Percentiles rank a stretch among this genome's conserved stretches.
phyloP scores from a whole-genome alignment of 2,329 filamentous ascomycete species.

The Epichloe scottii region DNA sequence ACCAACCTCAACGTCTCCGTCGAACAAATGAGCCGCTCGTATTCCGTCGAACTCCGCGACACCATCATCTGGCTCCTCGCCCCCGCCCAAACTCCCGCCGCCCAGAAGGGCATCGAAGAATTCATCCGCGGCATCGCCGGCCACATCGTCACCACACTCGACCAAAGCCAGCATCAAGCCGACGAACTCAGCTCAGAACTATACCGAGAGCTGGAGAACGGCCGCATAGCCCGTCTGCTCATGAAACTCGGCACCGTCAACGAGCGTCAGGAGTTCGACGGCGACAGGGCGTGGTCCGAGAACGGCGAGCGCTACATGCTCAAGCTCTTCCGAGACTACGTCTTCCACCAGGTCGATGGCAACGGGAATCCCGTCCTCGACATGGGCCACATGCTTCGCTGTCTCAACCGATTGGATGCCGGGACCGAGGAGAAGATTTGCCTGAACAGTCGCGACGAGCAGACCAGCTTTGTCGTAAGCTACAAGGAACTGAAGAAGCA shows the following conservation, averaged over 20 bases:
- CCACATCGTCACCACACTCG: constrained; percentile 63
- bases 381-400: constrained; percentile 74
- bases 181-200: constrained; percentile 65
- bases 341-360: constrained; percentile 89
- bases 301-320: constrained; percentile 85
- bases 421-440: constrained; percentile 78
- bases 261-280: constrained; percentile 76
- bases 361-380: constrained; percentile 75
- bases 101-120: constrained; percentile 61
- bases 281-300: constrained; percentile 73
- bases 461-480: constrained; percentile 75
- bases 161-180: constrained; percentile 65
- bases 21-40: constrained; percentile 64
- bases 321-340: constrained; percentile 91
- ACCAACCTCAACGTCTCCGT: constrained; percentile 57
- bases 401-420: constrained; percentile 85
- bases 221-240: constrained; percentile 65
- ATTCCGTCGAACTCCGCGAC: constrained; percentile 66
- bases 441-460: constrained; percentile 78
- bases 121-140: constrained; percentile 68
- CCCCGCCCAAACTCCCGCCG: constrained; percentile 38
- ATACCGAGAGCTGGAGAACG: constrained; percentile 78
- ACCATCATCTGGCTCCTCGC: constrained; percentile 72
- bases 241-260: constrained; percentile 78
- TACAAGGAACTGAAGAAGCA: constrained; percentile 78